Conservation (phyloP, 768 basidiomycete genomes). For the Boletellus emodensis region DNA sequence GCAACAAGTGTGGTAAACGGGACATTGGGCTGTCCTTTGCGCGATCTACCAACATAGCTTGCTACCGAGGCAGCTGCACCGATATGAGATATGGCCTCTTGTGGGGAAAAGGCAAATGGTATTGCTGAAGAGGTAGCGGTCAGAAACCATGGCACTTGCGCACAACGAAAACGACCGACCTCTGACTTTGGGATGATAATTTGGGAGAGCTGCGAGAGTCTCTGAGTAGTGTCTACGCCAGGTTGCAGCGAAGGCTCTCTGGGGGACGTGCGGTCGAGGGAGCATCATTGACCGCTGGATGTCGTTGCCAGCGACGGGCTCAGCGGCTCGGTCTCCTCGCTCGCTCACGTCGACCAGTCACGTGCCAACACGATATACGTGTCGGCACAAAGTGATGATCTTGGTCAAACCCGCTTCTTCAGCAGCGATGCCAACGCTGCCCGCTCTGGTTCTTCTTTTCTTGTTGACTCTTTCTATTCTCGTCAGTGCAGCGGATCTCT, state of each 20-base stretch:
- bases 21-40: conserved; percentile 10
- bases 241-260: background rate
- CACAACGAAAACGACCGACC: conserved; percentile 20
- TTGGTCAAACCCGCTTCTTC: background rate
- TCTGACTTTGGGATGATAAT: conserved; percentile 39
- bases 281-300: conserved; percentile 19
- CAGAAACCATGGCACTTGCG: background rate
- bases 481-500: conserved; percentile 63
- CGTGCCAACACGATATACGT: conserved; percentile 31
- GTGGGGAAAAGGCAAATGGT: conserved; percentile 47
- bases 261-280: conserved; percentile 6
- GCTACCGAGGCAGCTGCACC: conserved; percentile 34
- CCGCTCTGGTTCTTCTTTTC: conserved; percentile 28
- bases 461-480: conserved; percentile 28
- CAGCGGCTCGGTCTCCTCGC: no score
- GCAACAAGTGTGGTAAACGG: conserved; percentile 21
- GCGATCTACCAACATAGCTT: conserved; percentile 19
- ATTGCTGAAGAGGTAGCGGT: conserved; percentile 36
- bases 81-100: conserved; percentile 41
- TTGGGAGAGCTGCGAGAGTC: conserved; percentile 1
- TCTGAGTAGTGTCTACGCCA: conserved; percentile 21
- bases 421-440: conserved; percentile 23
- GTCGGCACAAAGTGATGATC: conserved; percentile 10
- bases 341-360: conserved; percentile 9
- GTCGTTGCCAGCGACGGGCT: background rate